Percentiles rank a stretch among this genome's conserved stretches.
Conservation (phyloP, 345 rosid genomes). For the Luvunga scandens region DNA sequence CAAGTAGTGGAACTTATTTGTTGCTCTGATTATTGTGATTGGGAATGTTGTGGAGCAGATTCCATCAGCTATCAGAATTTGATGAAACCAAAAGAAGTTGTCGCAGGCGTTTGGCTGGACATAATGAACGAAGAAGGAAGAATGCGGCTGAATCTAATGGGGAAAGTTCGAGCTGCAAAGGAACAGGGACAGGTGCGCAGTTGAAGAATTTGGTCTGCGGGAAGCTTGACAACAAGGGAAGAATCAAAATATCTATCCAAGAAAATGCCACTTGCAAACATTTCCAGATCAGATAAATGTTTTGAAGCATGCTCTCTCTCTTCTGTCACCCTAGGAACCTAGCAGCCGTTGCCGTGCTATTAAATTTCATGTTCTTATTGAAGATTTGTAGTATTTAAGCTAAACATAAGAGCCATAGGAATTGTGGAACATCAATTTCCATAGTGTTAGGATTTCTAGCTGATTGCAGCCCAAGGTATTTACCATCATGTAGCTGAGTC, state of each 20-base stretch:
- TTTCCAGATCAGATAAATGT: conserved; percentile 38
- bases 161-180: conserved; percentile 35
- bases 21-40: not conserved
- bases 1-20: conserved; percentile 1
- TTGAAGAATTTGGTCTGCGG: conserved; percentile 39
- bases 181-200: not conserved
- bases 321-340: conserved; percentile 45
- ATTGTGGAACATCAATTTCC: not conserved
- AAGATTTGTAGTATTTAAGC: not conserved
- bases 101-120: conserved; percentile 56
- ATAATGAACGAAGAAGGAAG: conserved; percentile 63
- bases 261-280: conserved; percentile 43
- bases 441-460: not conserved
- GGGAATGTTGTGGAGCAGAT: conserved; percentile 30
- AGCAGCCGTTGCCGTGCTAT: not conserved
- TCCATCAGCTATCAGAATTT: conserved; percentile 54
- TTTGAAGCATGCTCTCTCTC: conserved; percentile 50
- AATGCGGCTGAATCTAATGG: conserved; percentile 27
- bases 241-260: conserved; percentile 34
- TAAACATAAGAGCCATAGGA: conserved; percentile 1
- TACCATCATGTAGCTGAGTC: not conserved
- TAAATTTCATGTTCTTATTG: not conserved
- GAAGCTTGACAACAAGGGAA: conserved; percentile 37
- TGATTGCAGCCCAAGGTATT: not conserved
- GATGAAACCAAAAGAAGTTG: conserved; percentile 59